Conservation (phyloP, 768 basidiomycete genomes). For the Tephrocybe sp. region DNA sequence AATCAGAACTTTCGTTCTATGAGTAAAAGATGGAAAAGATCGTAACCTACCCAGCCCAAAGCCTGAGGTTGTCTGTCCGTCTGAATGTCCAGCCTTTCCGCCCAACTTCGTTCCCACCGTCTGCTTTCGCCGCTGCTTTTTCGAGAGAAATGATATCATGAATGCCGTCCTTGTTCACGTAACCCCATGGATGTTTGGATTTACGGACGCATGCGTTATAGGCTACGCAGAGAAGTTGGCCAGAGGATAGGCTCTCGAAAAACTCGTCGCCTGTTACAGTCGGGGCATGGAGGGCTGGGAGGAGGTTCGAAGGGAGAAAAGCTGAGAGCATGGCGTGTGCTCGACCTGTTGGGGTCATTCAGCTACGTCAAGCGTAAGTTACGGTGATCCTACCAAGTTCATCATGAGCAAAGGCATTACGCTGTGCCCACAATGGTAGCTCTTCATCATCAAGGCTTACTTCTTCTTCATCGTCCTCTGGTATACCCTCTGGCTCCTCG, state of each 20-base stretch:
- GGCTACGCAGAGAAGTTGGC: constrained; percentile 75
- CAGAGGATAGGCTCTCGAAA: constrained; percentile 61
- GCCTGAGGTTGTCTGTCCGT: constrained; percentile 77
- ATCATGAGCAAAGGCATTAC: constrained; percentile 50
- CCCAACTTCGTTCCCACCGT: constrained; percentile 35
- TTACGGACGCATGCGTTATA: constrained; percentile 81
- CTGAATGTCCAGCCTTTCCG: constrained; percentile 81
- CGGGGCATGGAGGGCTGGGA: constrained; percentile 33
- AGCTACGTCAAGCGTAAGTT: not conserved
- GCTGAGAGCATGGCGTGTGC: constrained; percentile 56
- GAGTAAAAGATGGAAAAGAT: not conserved
- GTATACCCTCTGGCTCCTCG: constrained; percentile 55
- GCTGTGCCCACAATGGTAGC: constrained; percentile 76
- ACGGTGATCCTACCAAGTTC: constrained; percentile 48
- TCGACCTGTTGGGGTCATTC: constrained; percentile 46
- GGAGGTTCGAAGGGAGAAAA: constrained; percentile 60
- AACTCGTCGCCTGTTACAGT: constrained; percentile 37
- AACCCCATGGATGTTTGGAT: constrained; percentile 86
- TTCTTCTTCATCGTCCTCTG: constrained; percentile 36
- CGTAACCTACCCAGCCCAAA: constrained; percentile 82
- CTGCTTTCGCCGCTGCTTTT: constrained; percentile 36
- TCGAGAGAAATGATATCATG: constrained; percentile 78
- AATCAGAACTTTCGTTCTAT: not conserved
- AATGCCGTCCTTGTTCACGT: constrained; percentile 70
- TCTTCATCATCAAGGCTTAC: constrained; percentile 64